Evolutionary conservation across 2,329 filamentous ascomycete genomes (phyloP), one percentile per base, ranked within the genome.

Genomic region (Talaromyces sp.): DNA sequence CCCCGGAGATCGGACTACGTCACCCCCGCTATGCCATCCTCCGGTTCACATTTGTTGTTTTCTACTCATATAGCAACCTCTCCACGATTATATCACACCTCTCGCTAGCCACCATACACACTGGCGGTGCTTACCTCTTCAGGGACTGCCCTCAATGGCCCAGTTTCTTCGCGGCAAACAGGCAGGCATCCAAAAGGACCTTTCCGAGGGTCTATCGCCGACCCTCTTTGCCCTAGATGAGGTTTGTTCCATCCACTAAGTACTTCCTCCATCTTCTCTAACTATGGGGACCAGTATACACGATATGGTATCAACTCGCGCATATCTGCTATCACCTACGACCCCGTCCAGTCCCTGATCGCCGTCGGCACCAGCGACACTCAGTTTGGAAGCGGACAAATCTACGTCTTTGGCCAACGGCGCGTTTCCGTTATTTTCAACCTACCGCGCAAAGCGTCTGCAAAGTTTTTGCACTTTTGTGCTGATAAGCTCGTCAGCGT

Each of bases 91-190:
- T 31, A 13, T 37, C 19, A 22, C 45, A 19, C 27, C 22, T 45
- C 19, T 19, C 3, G 56, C 7, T 10, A 14, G 13, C 9, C 19
- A 45, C 35, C 3, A 45, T n/a, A 37, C 31, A 47, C 37, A 35
- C 27, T 39, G 54, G 41, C 31, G 35, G 60, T 33, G 50, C 11
- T 24, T 47, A 41, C 13, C 24, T 78, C 3, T 78, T 73, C 60
- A 13, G 70, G 3, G 60, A 77, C 7, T 78, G 81, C 63, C 73
- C 72, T 10, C 75, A 65, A 97, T 97, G 93, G 88, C 93, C 63
- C 87, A 90, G 72, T 94, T 98, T 76, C 82, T 99, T 68, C 86
- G 95, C 76, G 90, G 91, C 72, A 97, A 96, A 84, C 95, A 98
- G 84, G 87, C 92, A 65, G 95, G 95, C 73, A 90, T 99, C 72